Evolutionary conservation across 805 yeast species (phyloP), one percentile per base, ranked within the genome.

Genomic region (Kazachstania bromeliacearum): DNA sequence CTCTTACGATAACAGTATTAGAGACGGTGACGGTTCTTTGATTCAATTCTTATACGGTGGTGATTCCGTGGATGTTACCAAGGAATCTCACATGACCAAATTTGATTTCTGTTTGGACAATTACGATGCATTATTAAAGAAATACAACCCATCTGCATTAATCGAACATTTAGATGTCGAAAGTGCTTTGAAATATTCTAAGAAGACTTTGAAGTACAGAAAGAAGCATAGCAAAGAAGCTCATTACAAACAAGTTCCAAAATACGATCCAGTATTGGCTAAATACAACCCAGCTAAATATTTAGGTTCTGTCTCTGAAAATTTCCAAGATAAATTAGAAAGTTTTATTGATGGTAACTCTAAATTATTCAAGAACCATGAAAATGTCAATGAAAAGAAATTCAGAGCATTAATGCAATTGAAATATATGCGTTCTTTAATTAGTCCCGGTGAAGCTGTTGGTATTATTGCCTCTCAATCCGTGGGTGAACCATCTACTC

Each of bases 381-480:
- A 65, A 35, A 59, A 58, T 34, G 70, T 73, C 33, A 75, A 79
- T 41, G 71, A 66, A 35, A 83, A 82, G 77, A 84, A 82, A 59
- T 94, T 94, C 75, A 77, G 84, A 61, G 94, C 96, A 3, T 71
- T 92, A 56, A 94, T 94, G 98, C 96, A 89, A 67, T 72, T 92
- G 68, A 94, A 94, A 65, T 92, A 92, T 64, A 92, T 89, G 96
- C 81, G 94, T 54, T 87, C 97, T 8, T 68, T 88, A 47, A 79
- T 92, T 37, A 75, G 85, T 52, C 97, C 99, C 4, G 98, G 99
- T 59, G 99, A 92, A 62, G 77, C 96, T 35, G 97, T 92, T 37
- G 99, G 99, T 65, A 88, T 92, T 55, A 80, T 94, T 65, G 99
- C 98, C 6, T 82, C 96, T 16, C 97, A 92, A 66, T 87, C 96